Evolutionary conservation across 1,139 yeast genomes (phyloP).

Genomic region (Magnusiomyces magnusii): DNA sequence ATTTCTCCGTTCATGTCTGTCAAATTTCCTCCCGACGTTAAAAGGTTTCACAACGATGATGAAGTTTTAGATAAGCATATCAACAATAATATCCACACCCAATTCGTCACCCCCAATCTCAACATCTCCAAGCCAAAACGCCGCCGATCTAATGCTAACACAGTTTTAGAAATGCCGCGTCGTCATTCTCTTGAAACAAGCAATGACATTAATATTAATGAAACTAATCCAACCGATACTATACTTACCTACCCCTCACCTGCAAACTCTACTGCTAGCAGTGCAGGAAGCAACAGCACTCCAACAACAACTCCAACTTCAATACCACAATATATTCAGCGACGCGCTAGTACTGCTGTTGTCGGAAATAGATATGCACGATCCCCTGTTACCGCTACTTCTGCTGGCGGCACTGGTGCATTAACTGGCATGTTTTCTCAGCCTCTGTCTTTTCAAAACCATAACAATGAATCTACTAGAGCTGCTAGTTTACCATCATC

Average conservation of each 20-base stretch:
- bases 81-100: neutral
- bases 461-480: neutral
- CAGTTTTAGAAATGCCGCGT: slow-evolving; percentile 5
- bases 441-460: slow-evolving; percentile 2
- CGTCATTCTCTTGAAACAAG: neutral
- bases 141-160: slow-evolving; percentile 12
- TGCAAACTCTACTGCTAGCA: neutral
- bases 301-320: neutral
- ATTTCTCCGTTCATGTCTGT: slow-evolving; percentile 14
- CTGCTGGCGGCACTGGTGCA: neutral
- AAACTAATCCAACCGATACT: neutral
- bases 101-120: slow-evolving; percentile 2
- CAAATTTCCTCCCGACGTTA: slow-evolving; percentile 12
- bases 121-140: slow-evolving; percentile 8
- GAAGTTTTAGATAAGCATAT: neutral
- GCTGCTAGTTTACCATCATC: neutral
- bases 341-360: neutral
- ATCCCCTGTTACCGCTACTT: slow-evolving; percentile 7
- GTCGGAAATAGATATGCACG: neutral
- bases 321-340: neutral
- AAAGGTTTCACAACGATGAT: slow-evolving; percentile 3
- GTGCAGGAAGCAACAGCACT: neutral
- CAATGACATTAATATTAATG: neutral
- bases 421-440: neutral
- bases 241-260: slow-evolving; percentile 1